Conservation (phyloP, 2,329 filamentous ascomycete species). For the Emmonsia crescens region DNA sequence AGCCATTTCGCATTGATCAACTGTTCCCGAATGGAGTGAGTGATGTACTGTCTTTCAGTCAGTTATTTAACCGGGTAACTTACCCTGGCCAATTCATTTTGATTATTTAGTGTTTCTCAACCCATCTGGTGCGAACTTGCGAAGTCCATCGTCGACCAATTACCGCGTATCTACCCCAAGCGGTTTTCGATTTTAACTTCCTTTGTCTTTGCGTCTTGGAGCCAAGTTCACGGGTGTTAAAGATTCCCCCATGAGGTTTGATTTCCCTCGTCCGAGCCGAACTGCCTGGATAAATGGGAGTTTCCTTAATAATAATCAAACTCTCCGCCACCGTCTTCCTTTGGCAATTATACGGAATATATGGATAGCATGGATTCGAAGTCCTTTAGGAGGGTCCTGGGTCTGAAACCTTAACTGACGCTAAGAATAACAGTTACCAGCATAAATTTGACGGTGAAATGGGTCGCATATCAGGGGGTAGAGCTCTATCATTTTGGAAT, state of each 20-base stretch:
- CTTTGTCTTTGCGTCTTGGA: background rate
- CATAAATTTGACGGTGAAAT: background rate
- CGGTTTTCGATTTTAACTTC: background rate
- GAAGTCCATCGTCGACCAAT: background rate
- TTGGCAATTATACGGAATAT: too few species aligned
- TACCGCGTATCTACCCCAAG: background rate
- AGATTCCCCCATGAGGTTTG: background rate
- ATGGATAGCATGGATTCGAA: background rate
- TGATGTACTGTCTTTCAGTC: too few species aligned
- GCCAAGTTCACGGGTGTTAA: background rate
- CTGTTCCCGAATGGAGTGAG: background rate
- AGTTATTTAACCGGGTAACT: too few species aligned
- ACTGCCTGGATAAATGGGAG: background rate
- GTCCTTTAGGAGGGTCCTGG: background rate
- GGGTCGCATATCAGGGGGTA: background rate
- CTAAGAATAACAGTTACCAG: background rate
- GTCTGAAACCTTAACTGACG: background rate
- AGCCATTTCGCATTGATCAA: background rate
- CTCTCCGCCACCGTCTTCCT: background rate
- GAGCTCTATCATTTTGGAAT: background rate
- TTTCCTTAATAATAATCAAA: too few species aligned
- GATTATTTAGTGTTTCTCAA: too few species aligned
- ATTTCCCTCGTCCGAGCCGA: background rate
- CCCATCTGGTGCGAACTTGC: too few species aligned
- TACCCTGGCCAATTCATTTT: too few species aligned